phyloP scores from a whole-genome alignment of 2,329 filamentous ascomycete species.

The Trichoderma harzianum region DNA sequence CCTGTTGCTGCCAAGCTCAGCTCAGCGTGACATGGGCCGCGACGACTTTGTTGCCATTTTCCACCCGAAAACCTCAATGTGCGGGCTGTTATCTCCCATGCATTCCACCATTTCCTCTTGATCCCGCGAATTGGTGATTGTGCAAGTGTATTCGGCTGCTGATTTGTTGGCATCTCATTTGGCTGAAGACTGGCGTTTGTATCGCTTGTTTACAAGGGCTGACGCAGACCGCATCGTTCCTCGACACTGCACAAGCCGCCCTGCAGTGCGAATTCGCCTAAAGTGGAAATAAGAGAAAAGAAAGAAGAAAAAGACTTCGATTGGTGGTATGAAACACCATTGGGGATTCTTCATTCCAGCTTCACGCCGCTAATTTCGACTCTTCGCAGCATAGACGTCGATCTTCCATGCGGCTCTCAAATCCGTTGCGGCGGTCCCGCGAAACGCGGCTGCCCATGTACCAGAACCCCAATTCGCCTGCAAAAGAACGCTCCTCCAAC shows the following conservation, averaged over 20 bases:
- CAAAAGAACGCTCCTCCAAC: constrained; percentile 52
- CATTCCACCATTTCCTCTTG: not conserved
- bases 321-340: not conserved
- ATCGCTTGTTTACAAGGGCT: not conserved
- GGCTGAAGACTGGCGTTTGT: not conserved
- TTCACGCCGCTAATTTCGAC: not conserved
- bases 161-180: not conserved
- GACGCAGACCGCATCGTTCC: not conserved
- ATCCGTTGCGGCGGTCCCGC: constrained; percentile 47
- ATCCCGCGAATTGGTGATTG: not conserved
- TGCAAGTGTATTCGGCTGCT: not conserved
- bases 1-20: not conserved
- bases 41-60: not conserved
- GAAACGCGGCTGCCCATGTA: constrained; percentile 51
- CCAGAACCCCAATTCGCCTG: constrained; percentile 40
- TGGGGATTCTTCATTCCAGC: not conserved
- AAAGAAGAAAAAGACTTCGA: not conserved
- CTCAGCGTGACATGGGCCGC: not conserved
- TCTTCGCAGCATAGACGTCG: not conserved
- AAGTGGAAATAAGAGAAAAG: not conserved
- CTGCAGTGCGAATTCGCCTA: not conserved
- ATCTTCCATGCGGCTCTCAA: constrained; percentile 48
- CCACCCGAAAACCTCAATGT: not conserved
- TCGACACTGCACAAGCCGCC: not conserved
- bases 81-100: not conserved